Evolutionary conservation across 2,329 filamentous ascomycete genomes (phyloP), one percentile per base, ranked within the genome.

Genomic region (Penicillium italicum): DNA sequence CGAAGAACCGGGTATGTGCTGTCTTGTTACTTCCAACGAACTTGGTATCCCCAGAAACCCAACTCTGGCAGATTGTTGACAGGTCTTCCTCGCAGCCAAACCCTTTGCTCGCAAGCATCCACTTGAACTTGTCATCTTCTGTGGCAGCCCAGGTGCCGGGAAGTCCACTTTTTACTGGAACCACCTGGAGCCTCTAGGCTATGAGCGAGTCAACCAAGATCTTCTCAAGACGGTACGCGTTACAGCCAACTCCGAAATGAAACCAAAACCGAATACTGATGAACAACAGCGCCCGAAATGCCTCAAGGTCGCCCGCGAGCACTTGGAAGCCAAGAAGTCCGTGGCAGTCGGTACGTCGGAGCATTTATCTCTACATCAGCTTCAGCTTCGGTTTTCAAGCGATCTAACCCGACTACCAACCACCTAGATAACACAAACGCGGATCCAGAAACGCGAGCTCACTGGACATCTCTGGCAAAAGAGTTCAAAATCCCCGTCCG

Each of bases 341-440:
- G 85, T 96, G 4, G 90, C 82, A 26, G 82, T 97, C 56, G 91
- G 90, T 94, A 80, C 63, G 85, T 78, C 4, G 11, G 14, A 5
- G 3, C 6, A 14, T 26, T 6, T 22, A 18, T 10, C 20, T 24
- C 4, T 7, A 10, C 2, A 8, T 28, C 36, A 38, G 6, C 11
- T 44, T 12, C 41, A 22, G 34, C 14, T 42, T 20, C 26, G 54
- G 52, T 33, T 51, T 50, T 10, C 34, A 57, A 45, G 57, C 26
- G n/a, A 55, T 55, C 50, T 53, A 50, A 63, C 55, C 50, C 40
- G 44, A 31, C 44, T 56, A 47, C 36, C 11, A 26, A 47, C 36
- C 11, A 26, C n/a, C 53, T 53, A 94, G 94, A 99, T 74, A 97
- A 96, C 72, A 97, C 94, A n/a, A 99, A 99, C 70, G 85, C 92